These are phyloP conservation scores for Yamadazyma taylorii DNA, from an alignment of 1,139 yeast species.

Conservation along the genomic window DNA sequence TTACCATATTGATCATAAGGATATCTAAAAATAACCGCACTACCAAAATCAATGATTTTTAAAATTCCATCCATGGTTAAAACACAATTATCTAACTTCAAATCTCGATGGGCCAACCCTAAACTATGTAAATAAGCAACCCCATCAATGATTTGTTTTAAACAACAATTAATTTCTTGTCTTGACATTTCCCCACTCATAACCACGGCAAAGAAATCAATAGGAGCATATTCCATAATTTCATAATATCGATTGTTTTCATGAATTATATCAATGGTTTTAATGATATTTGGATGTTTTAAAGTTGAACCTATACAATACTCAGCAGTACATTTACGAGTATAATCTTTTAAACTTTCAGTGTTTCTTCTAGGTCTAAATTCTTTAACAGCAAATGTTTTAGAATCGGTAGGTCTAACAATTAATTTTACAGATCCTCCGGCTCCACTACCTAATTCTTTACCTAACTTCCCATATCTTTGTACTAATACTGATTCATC, in stretches of 20 bases:
- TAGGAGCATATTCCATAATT: constrained; percentile 97
- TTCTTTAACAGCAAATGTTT: constrained; percentile 95
- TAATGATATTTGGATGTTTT: constrained; percentile 91
- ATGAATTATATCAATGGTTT: constrained; percentile 87
- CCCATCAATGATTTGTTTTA: constrained; percentile 83
- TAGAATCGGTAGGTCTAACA: constrained; percentile 75
- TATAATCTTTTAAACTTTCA: constrained; percentile 85
- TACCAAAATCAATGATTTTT: constrained; percentile 93
- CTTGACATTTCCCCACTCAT: constrained; percentile 94
- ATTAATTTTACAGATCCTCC: constrained; percentile 94
- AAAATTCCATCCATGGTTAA: constrained; percentile 82
- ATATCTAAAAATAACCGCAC: constrained; percentile 90
- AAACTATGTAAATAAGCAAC: constrained; percentile 79
- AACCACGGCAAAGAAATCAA: constrained; percentile 94
- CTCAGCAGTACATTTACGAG: constrained; percentile 95
- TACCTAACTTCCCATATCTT: constrained; percentile 88
- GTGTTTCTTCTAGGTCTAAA: constrained; percentile 83
- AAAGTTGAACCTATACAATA: constrained; percentile 95
- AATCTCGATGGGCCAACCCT: constrained; percentile 94
- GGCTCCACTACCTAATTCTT: constrained; percentile 93
- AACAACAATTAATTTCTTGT: constrained; percentile 84
- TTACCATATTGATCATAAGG: constrained; percentile 67
- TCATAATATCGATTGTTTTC: constrained; percentile 87
- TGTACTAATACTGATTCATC: constrained; percentile 69
- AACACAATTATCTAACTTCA: constrained; percentile 93